Evolutionary conservation across 495 filamentous ascomycete genomes (phyloP).

Genomic region (Aspergillus avenaceus): DNA sequence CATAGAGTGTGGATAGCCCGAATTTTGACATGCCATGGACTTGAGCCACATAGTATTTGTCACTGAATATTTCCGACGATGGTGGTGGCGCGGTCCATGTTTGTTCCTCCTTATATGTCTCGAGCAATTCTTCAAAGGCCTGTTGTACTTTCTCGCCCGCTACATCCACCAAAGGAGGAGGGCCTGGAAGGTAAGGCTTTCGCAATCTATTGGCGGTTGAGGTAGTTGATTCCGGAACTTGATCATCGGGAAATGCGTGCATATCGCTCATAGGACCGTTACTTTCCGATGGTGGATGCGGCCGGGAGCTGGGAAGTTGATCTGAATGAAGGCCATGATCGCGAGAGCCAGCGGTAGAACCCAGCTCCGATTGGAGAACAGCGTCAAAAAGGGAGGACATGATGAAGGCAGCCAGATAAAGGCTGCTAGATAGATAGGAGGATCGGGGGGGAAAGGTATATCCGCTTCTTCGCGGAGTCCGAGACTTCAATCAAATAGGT

Average conservation of each 20-base stretch:
- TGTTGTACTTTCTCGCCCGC: slow-evolving; percentile 82
- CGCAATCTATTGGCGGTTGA: slow-evolving; percentile 55
- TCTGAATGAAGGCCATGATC: slow-evolving; percentile 36
- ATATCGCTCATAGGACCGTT: slow-evolving; percentile 53
- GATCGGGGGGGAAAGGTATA: background rate
- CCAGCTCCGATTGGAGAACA: slow-evolving; percentile 48
- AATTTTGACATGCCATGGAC: slow-evolving; percentile 85
- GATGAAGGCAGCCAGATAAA: slow-evolving; percentile 19
- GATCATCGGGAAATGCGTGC: slow-evolving; percentile 56
- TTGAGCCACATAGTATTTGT: slow-evolving; percentile 95
- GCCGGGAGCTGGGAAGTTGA: slow-evolving; percentile 40
- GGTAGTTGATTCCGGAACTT: slow-evolving; percentile 50
- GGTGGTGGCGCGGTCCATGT: slow-evolving; percentile 66
- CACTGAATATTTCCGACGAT: slow-evolving; percentile 70
- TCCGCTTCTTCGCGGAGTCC: background rate
- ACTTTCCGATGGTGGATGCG: slow-evolving; percentile 46
- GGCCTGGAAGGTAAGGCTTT: slow-evolving; percentile 57
- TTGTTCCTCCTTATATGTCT: slow-evolving; percentile 78
- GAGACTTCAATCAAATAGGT: no score
- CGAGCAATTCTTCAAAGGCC: slow-evolving; percentile 83
- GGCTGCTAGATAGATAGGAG: slow-evolving; percentile 11
- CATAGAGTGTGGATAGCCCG: slow-evolving; percentile 91
- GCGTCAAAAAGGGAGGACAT: slow-evolving; percentile 54
- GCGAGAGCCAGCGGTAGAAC: slow-evolving; percentile 33
- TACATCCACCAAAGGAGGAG: slow-evolving; percentile 82